A percentile compares a stretch with the other conserved stretches of the same genome.
These are phyloP conservation scores for Fusarium siculi DNA, from an alignment of 2,329 filamentous ascomycete genomes.

Conservation along the genomic window DNA sequence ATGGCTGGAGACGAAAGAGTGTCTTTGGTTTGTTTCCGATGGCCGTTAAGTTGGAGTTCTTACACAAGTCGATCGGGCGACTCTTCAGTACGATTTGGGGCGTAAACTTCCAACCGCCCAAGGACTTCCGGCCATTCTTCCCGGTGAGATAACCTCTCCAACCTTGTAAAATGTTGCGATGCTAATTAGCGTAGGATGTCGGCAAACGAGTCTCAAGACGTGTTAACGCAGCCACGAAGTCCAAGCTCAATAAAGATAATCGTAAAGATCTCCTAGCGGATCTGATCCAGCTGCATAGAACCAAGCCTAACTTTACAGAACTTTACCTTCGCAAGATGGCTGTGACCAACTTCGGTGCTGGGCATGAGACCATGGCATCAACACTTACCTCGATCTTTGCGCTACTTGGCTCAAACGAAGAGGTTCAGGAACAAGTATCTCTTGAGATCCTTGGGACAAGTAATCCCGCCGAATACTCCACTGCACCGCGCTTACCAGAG, in stretches of 20 bases:
- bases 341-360: conserved; percentile 66
- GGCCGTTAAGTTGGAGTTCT: conserved; percentile 52
- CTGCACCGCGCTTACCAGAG: conserved; percentile 44
- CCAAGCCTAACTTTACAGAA: conserved; percentile 58
- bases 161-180: rapidly evolving
- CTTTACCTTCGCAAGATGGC: conserved; percentile 62
- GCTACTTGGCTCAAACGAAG: conserved; percentile 55
- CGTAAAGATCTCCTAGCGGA: conserved; percentile 58
- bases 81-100: conserved; percentile 57
- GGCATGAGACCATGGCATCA: conserved; percentile 65
- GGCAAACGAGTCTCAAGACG: conserved; percentile 48
- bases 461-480: conserved; percentile 37
- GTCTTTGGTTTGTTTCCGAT: conserved; percentile 62
- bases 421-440: conserved; percentile 47
- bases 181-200: conserved; percentile 45
- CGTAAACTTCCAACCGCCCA: conserved; percentile 56
- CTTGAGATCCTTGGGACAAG: conserved; percentile 46
- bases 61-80: conserved; percentile 51
- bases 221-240: conserved; percentile 45
- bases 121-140: conserved; percentile 61
- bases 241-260: conserved; percentile 46
- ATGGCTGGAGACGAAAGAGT: conserved; percentile 63
- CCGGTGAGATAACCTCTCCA: conserved; percentile 49
- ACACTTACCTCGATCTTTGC: conserved; percentile 61
- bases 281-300: conserved; percentile 57